Conservation (phyloP, 129 eudicot species). For the Deinandra increscens region DNA sequence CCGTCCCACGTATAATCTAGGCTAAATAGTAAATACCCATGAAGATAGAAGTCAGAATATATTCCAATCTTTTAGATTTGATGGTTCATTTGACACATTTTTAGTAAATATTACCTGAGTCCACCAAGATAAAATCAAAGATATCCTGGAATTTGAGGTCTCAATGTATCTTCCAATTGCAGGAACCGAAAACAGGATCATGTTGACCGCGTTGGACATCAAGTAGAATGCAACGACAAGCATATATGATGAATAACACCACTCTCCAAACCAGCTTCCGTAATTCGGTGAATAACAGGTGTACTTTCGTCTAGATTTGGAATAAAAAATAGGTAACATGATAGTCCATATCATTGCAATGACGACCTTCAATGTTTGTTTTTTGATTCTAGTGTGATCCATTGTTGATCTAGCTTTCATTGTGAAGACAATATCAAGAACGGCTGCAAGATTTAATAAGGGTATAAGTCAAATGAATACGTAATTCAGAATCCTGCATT, state of each 20-base stretch:
- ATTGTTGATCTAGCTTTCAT: slow-evolving; percentile 89
- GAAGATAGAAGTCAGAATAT: slow-evolving; percentile 24
- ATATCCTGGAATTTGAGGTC: slow-evolving; percentile 73
- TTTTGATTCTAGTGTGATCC: slow-evolving; percentile 48
- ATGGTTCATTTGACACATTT: neutral
- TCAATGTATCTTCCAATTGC: slow-evolving; percentile 89
- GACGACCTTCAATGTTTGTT: slow-evolving; percentile 54
- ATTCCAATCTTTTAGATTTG: neutral
- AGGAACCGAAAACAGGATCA: slow-evolving; percentile 89
- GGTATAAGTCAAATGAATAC: neutral
- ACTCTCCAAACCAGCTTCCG: slow-evolving; percentile 85
- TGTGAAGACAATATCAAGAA: slow-evolving; percentile 77
- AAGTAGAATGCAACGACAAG: slow-evolving; percentile 77
- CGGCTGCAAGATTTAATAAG: slow-evolving; percentile 50
- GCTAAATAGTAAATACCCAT: slow-evolving; percentile 42
- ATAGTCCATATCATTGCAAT: slow-evolving; percentile 81
- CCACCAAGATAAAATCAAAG: slow-evolving; percentile 74
- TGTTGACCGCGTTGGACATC: slow-evolving; percentile 78
- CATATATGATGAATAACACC: slow-evolving; percentile 98
- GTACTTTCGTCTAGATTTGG: slow-evolving; percentile 67
- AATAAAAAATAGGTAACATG: slow-evolving; percentile 68
- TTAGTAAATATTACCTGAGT: slow-evolving; percentile 60
- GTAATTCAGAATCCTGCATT: neutral
- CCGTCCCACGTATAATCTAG: slow-evolving; percentile 84
- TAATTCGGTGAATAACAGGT: slow-evolving; percentile 63